Evolutionary conservation across 202 grass and related monocot species (phyloP).

Genomic region (Carex arenaria): DNA sequence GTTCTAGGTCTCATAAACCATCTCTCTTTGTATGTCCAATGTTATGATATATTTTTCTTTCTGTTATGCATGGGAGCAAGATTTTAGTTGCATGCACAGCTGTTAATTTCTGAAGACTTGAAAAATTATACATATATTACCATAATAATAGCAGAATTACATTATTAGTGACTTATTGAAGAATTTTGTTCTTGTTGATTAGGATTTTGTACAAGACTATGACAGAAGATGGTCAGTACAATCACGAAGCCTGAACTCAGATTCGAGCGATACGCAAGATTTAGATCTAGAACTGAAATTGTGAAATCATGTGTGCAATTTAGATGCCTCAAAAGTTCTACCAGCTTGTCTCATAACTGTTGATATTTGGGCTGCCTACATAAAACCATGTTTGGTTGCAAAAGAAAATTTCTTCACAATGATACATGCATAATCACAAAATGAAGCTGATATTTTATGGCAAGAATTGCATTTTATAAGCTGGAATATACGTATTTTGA

Average conservation of each 20-base stretch:
- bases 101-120: neutral
- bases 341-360: neutral
- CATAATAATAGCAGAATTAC: neutral
- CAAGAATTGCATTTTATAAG: constrained; percentile 1
- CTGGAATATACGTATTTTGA: neutral
- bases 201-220: constrained; percentile 7
- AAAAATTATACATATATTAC: neutral
- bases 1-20: neutral
- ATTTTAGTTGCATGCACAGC: neutral
- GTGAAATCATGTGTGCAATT: constrained; percentile 10
- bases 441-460: neutral
- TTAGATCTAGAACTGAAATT: constrained; percentile 29
- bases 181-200: neutral
- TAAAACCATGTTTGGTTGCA: constrained; percentile 6
- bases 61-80: neutral
- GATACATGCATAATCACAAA: neutral
- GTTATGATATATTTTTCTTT: neutral
- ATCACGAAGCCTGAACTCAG: constrained; percentile 1
- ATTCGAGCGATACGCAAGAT: constrained; percentile 21
- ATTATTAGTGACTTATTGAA: neutral
- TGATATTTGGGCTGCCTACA: neutral
- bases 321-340: constrained; percentile 10
- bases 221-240: constrained; percentile 19
- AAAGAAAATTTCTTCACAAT: constrained; percentile 2
- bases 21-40: neutral